Evolutionary conservation across 2,329 filamentous ascomycete genomes (phyloP).

Genomic region (Penicillium brevicompactum): DNA sequence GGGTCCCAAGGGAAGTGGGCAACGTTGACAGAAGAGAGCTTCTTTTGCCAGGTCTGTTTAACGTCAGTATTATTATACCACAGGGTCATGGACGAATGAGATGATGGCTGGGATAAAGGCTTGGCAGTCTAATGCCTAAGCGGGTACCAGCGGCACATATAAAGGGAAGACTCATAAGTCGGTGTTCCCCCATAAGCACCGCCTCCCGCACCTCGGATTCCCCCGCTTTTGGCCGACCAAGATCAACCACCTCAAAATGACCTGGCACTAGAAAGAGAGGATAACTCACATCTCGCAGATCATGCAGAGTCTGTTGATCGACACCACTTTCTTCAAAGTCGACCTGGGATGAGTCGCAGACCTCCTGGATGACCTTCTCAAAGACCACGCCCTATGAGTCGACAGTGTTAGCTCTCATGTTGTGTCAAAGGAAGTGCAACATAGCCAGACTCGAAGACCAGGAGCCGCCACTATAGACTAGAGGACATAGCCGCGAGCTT

Average conservation of each 20-base stretch:
- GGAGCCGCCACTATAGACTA: not conserved
- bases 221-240: slow-evolving; percentile 39
- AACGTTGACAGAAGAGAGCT: slow-evolving; percentile 80
- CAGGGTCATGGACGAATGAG: slow-evolving; percentile 14
- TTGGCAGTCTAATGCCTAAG: slow-evolving; percentile 28
- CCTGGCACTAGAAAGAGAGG: slow-evolving; percentile 8
- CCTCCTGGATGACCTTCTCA: slow-evolving; percentile 85
- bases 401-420: slow-evolving; percentile 29
- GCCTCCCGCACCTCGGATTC: slow-evolving; percentile 36
- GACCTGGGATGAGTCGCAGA: slow-evolving; percentile 85
- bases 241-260: slow-evolving; percentile 14
- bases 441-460: not conserved
- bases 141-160: slow-evolving; percentile 40
- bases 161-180: slow-evolving; percentile 44
- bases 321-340: slow-evolving; percentile 98
- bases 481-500: slow-evolving; percentile 28
- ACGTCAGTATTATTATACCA: slow-evolving; percentile 5
- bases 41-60: slow-evolving; percentile 85
- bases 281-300: slow-evolving; percentile 78
- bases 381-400: slow-evolving; percentile 72
- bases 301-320: slow-evolving; percentile 80
- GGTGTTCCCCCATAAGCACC: slow-evolving; percentile 41
- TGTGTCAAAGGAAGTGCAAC: not conserved
- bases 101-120: slow-evolving; percentile 12
- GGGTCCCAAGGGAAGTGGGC: slow-evolving; percentile 96